Evolutionary conservation across 352 stramenopile genomes (phyloP).

Genomic region (Elongisporangium senticosum): DNA sequence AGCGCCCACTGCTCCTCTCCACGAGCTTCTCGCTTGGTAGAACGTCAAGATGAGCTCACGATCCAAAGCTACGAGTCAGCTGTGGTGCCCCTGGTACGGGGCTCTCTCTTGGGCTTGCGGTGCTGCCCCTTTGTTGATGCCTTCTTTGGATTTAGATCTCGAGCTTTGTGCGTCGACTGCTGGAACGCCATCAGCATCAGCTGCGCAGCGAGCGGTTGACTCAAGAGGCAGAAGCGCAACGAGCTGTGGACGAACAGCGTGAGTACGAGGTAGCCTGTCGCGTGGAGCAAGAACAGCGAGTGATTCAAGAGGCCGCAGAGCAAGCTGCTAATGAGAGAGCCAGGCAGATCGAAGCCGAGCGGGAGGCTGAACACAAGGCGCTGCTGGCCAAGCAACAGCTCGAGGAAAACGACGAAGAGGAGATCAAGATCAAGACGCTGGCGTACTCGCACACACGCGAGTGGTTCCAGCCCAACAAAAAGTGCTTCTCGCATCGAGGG

Average conservation of each 20-base stretch:
- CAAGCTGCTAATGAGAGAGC: slow-evolving; percentile 9
- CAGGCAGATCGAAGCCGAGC: slow-evolving; percentile 13
- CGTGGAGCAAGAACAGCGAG: slow-evolving; percentile 3
- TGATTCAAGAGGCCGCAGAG: slow-evolving; percentile 3
- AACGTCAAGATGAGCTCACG: slow-evolving; percentile 31
- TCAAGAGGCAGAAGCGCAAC: slow-evolving; percentile 11
- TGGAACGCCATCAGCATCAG: slow-evolving; percentile 7
- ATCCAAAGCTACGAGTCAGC: slow-evolving; percentile 25
- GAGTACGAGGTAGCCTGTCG: slow-evolving; percentile 7
- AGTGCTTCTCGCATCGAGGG: slow-evolving; percentile 52
- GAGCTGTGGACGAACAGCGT: neutral
- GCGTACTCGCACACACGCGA: slow-evolving; percentile 52
- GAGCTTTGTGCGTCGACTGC: too few relatives aligned
- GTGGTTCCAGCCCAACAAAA: slow-evolving; percentile 61
- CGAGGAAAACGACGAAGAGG: slow-evolving; percentile 49
- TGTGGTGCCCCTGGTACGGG: slow-evolving; percentile 18
- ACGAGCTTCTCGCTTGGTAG: slow-evolving; percentile 17
- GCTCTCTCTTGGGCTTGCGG: slow-evolving; percentile 8
- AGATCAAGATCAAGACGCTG: slow-evolving; percentile 51
- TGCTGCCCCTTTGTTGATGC: too few relatives aligned
- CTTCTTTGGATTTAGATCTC: too few relatives aligned
- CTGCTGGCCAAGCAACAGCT: slow-evolving; percentile 26
- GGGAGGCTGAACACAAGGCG: slow-evolving; percentile 16
- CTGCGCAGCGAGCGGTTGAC: slow-evolving; percentile 10
- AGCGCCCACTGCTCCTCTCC: slow-evolving; percentile 9